A percentile compares a stretch with the other conserved stretches of the same genome.
These are phyloP conservation scores for Fistulifera solaris DNA, from an alignment of 108 stramenopile species.

Conservation along the genomic window DNA sequence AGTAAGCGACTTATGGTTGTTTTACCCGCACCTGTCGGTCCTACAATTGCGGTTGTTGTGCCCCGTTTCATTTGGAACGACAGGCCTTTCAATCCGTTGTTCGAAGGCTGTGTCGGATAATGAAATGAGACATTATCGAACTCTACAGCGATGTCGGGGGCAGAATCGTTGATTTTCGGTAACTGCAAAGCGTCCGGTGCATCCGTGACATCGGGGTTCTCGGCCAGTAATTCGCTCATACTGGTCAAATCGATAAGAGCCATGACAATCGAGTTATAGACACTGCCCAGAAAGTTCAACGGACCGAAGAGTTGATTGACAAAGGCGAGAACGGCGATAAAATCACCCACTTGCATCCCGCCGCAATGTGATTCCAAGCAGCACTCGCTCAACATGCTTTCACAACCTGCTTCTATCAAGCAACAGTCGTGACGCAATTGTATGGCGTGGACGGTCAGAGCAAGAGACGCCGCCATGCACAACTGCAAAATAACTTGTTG, in stretches of 20 bases:
- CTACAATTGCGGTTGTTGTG: conserved; percentile 93
- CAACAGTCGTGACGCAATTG: conserved; percentile 58
- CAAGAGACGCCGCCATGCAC: conserved; percentile 68
- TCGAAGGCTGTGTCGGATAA: conserved; percentile 81
- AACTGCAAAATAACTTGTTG: conserved; percentile 83
- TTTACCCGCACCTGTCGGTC: conserved; percentile 90
- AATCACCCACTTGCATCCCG: conserved; percentile 89
- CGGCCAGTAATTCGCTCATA: conserved; percentile 81
- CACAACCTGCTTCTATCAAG: conserved; percentile 44
- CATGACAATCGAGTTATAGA: conserved; percentile 88
- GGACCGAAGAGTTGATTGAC: conserved; percentile 88
- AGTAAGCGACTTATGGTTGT: conserved; percentile 87
- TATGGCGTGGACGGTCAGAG: conserved; percentile 57
- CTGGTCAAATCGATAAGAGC: conserved; percentile 88
- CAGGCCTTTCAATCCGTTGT: conserved; percentile 77
- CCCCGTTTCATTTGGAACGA: conserved; percentile 88
- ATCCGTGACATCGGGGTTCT: conserved; percentile 85
- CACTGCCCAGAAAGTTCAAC: conserved; percentile 87
- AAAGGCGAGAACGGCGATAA: conserved; percentile 89
- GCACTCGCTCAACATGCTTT: conserved; percentile 43
- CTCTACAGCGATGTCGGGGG: conserved; percentile 81
- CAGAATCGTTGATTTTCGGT: conserved; percentile 30
- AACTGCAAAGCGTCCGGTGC: conserved; percentile 63
- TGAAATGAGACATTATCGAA: conserved; percentile 90
- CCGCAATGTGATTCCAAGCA: conserved; percentile 54